Base-by-base conservation (phyloP, 441 rosid species). In the Theobroma grandiflorum region DNA sequence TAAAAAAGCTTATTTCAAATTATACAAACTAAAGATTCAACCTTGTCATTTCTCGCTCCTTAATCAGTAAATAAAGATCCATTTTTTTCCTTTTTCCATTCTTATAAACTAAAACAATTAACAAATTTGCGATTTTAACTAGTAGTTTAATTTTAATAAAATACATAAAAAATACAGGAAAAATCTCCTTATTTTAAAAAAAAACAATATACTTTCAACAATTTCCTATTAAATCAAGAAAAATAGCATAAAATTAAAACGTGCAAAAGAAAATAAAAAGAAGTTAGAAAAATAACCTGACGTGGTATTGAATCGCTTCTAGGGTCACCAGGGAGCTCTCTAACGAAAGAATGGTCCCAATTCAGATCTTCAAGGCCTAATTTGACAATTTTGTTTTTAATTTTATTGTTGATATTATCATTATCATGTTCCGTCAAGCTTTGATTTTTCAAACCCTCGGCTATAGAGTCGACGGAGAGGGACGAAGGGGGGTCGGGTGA, bases 331-430 rank as follows among this genome's bases (percentile, higher is more conserved):
- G 99, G 99, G 87, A 97, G 74, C 65, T 87, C 98, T 76, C 88
- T 82, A 74, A 95, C 94, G 81, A 97, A 95, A 5, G 99, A 97
- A 80, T 95, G 86, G 81, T 97, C 97, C 99, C 99, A 97, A 61
- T 89, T 89, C 72, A 94, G 95, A 84, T 93, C 98, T 77, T 97
- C 94, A 33, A 97, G 92, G 67, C 59, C 86, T 81, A 84, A 59
- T 67, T 52, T 82, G 72, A 18, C 78, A 12, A 38, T 71, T 8
- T 77, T 62, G 35, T 3, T 72, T 31, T 68, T 69, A 26, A 8
- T 68, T 65, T 78, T 84, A 76, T 78, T 87, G 77, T 72, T 76
- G 22, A 59, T 76, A 14, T 33, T 80, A 22, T 42, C 78, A 35
- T 33, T 4, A 50, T n/a, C 62, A 7, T 33, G 45, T 72, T 52